Conservation (phyloP, 345 rosid species). For the Boechera retrofracta region DNA sequence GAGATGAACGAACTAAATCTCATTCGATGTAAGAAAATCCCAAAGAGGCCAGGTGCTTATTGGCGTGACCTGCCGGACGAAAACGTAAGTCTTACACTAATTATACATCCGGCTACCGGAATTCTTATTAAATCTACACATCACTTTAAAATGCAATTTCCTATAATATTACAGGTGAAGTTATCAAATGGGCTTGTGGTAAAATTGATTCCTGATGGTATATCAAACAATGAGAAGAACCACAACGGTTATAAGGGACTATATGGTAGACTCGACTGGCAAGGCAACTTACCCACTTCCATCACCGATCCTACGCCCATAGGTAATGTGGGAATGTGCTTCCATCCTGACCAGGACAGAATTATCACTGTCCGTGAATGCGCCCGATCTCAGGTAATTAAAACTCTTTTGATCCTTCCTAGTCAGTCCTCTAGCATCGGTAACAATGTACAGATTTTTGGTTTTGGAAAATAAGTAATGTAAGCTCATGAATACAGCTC, state of each 20-base stretch:
- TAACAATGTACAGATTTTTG: not conserved
- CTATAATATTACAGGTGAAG: conserved; percentile 50
- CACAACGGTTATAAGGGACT: conserved; percentile 91
- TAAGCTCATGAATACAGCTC: not conserved
- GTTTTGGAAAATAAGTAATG: not conserved
- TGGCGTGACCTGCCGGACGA: conserved; percentile 82
- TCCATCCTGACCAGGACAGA: conserved; percentile 89
- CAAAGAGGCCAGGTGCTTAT: conserved; percentile 84
- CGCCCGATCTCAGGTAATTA: conserved; percentile 75
- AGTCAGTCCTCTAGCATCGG: not conserved
- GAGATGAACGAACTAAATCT: conserved; percentile 74
- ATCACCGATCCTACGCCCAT: conserved; percentile 87
- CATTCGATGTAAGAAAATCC: conserved; percentile 71
- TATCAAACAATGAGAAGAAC: conserved; percentile 68
- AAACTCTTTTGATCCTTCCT: not conserved
- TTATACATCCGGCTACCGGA: not conserved
- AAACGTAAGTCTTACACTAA: conserved; percentile 52
- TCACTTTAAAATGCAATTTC: not conserved
- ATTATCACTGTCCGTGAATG: conserved; percentile 84
- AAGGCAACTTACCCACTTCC: conserved; percentile 91
- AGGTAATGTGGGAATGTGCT: conserved; percentile 92
- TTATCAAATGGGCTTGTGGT: conserved; percentile 68
- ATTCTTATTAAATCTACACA: not conserved
- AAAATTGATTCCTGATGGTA: conserved; percentile 70
- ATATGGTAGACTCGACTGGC: conserved; percentile 88